Evolutionary conservation across 306 rosid species (phyloP).

Genomic region (Prunus fruticosa): DNA sequence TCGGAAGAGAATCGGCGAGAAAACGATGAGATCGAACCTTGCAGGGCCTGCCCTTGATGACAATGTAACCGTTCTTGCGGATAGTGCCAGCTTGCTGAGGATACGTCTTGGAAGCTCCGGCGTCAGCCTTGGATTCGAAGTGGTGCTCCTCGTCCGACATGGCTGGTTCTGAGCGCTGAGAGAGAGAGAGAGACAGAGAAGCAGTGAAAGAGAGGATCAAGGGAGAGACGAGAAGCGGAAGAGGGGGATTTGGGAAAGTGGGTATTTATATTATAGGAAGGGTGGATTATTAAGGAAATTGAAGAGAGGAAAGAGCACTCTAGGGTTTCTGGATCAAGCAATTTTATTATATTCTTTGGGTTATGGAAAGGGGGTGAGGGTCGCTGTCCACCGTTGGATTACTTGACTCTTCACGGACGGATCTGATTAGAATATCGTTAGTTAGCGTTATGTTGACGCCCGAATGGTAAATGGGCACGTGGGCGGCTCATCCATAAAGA

Average conservation of each 20-base stretch:
- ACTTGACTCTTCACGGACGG: background rate
- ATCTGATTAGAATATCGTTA: background rate
- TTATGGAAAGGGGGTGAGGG: background rate
- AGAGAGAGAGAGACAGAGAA: background rate
- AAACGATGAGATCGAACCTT: constrained; percentile 43
- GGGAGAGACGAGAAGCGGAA: background rate
- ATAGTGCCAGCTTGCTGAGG: constrained; percentile 99
- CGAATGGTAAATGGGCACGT: background rate
- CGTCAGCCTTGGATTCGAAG: constrained; percentile 93
- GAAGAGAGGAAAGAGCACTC: background rate
- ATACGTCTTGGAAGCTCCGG: constrained; percentile 94
- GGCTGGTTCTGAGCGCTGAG: constrained; percentile 4
- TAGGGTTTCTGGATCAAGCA: background rate
- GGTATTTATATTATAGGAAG: background rate
- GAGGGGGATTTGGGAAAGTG: background rate
- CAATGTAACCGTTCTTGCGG: constrained; percentile 92
- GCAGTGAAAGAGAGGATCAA: background rate
- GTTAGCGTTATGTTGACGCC: background rate
- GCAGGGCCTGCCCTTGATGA: constrained; percentile 89
- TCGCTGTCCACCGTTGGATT: background rate
- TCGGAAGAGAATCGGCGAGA: background rate
- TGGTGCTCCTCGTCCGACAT: constrained; percentile 99
- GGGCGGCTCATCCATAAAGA: background rate
- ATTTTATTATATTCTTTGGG: background rate
- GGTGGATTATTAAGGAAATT: background rate